phyloP scores from a whole-genome alignment of 2,329 filamentous ascomycete species.

The Fusarium sp. region DNA sequence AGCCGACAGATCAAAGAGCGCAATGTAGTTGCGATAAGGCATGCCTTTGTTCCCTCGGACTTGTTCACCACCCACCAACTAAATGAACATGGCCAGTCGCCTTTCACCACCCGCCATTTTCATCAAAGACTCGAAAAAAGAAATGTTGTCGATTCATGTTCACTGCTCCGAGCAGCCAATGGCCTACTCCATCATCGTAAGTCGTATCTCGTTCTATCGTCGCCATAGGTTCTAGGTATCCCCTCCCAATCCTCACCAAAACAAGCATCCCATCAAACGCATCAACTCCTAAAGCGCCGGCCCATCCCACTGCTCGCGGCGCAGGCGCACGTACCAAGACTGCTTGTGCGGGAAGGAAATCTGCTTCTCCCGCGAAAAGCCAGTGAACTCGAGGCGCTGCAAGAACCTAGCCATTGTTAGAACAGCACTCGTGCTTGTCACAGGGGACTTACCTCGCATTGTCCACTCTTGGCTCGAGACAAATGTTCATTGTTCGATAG shows the following conservation, averaged over 20 bases:
- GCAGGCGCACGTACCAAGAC: slow-evolving; percentile 84
- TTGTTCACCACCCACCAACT: not conserved
- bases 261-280: slow-evolving; percentile 1
- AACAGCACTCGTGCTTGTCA: rapidly evolving
- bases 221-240: not conserved
- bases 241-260: not conserved
- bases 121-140: not conserved
- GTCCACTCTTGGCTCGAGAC: slow-evolving; percentile 91
- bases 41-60: not conserved
- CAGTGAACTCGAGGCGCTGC: slow-evolving; percentile 76
- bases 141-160: not conserved
- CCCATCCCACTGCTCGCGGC: slow-evolving; percentile 82
- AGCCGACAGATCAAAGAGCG: not conserved
- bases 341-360: slow-evolving; percentile 93
- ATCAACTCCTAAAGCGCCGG: slow-evolving; percentile 63
- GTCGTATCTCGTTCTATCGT: slow-evolving; percentile 33
- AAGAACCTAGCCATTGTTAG: slow-evolving; percentile 48
- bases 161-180: not conserved
- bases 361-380: slow-evolving; percentile 89
- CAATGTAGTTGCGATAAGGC: not conserved
- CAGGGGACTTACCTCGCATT: slow-evolving; percentile 78
- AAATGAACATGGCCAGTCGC: not conserved
- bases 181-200: slow-evolving; percentile 4
- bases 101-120: not conserved
- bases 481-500: slow-evolving; percentile 82